Evolutionary conservation across 805 yeast species (phyloP), one percentile per base, ranked within the genome.

Genomic region (Scheffersomyces lignosus): DNA sequence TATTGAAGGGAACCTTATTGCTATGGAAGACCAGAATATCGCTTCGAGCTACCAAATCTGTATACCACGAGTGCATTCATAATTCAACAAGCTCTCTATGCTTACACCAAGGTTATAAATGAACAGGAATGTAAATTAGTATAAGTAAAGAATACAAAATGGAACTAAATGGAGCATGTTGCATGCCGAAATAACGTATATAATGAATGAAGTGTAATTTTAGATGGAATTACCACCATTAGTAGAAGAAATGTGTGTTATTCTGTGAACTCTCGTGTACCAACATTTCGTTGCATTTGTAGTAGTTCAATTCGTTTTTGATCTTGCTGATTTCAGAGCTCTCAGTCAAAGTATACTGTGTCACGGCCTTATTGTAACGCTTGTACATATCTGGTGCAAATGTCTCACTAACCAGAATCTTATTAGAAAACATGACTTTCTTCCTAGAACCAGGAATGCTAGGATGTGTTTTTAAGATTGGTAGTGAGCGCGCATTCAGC

Each of bases 241-340:
- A 71, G 44, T 68, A 72, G 53, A 81, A 83, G 55, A 75, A 81
- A 51, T 85, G 91, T 5, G 91, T 85, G 54, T 78, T 75, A 20
- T 62, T 58, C 37, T 69, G 72, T 26, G 87, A 79, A 25, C 66
- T 62, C 38, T 76, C 81, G 55, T 85, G 88, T 24, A 85, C 84
- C 26, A 66, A 58, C 95, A 85, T 85, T 38, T 77, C 83, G 37
- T 63, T 64, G 43, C 76, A 71, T 54, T 85, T 85, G 61, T 64
- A 83, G 17, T 68, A 63, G 51, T 85, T 85, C 48, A 85, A 57
- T 52, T 85, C 91, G 27, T 64, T 60, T 55, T 86, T 78, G 46
- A 85, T 79, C 34, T 68, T 70, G 44, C 70, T 71, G 38, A 81
- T 71, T 45, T 73, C 63, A 17, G 57, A 56, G 3, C 80, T 77